Conservation (phyloP, 2,329 filamentous ascomycete genomes). For the Exophiala sp. region DNA sequence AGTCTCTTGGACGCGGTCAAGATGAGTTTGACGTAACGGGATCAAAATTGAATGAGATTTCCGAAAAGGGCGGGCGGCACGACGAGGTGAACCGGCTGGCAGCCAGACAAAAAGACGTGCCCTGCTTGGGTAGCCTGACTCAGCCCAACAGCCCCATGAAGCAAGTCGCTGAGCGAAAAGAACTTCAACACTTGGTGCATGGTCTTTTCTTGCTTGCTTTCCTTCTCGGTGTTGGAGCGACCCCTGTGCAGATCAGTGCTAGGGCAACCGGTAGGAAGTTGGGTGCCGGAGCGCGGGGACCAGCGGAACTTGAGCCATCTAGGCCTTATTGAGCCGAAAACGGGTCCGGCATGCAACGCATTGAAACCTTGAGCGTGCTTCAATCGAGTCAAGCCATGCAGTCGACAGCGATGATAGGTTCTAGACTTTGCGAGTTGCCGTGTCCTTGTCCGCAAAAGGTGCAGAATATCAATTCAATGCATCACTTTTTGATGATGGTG, state of each 20-base stretch:
- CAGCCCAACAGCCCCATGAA: no score
- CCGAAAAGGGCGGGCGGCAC: no score
- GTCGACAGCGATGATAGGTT: not conserved
- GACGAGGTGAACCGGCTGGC: no score
- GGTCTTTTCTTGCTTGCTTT: constrained; percentile 7
- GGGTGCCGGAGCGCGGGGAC: constrained; percentile 16
- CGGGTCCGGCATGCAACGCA: constrained; percentile 4
- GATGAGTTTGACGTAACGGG: no score
- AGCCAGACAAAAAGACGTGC: no score
- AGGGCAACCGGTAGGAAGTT: constrained; percentile 1
- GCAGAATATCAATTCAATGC: not conserved
- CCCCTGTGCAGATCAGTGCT: constrained; percentile 10
- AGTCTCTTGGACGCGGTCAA: no score
- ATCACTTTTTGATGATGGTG: constrained; percentile 37
- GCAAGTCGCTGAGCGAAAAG: no score
- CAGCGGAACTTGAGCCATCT: constrained; percentile 17
- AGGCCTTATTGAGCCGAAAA: constrained; percentile 16
- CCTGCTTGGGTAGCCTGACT: no score
- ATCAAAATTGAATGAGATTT: no score
- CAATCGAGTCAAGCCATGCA: not conserved
- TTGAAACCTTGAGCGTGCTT: constrained; percentile 13
- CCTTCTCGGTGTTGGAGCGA: not conserved
- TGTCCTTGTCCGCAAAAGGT: not conserved
- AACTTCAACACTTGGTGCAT: constrained; percentile 7
- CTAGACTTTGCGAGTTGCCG: not conserved